Evolutionary conservation across 495 filamentous ascomycete species (phyloP).

Genomic region (Rhypophila decipiens): DNA sequence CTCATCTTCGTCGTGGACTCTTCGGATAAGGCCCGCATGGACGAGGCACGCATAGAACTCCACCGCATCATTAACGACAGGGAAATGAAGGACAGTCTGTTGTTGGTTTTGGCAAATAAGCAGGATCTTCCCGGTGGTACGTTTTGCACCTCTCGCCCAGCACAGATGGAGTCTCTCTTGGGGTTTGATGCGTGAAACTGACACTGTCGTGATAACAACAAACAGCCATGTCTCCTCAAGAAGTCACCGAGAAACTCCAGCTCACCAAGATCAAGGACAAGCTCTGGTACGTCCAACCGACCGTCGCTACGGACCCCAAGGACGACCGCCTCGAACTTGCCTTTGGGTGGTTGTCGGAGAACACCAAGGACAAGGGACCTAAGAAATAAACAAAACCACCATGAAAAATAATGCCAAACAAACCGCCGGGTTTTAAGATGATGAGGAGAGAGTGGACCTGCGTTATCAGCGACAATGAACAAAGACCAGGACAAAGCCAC

Average conservation of each 20-base stretch:
- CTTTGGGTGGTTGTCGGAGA: conserved; percentile 84
- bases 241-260: conserved; percentile 79
- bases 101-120: conserved; percentile 97
- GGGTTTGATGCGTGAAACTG: neutral
- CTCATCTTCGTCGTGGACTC: conserved; percentile 98
- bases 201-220: neutral
- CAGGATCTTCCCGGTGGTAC: conserved; percentile 84
- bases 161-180: neutral
- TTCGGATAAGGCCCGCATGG: conserved; percentile 75
- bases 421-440: too few species aligned
- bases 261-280: conserved; percentile 83
- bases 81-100: conserved; percentile 94
- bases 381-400: too few species aligned
- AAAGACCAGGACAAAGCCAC: too few species aligned
- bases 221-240: conserved; percentile 76
- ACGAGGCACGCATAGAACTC: conserved; percentile 83
- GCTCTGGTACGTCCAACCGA: conserved; percentile 94
- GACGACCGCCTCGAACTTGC: conserved; percentile 94
- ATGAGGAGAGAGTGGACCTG: too few species aligned
- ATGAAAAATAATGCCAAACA: too few species aligned
- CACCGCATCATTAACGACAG: conserved; percentile 94
- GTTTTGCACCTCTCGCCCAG: conserved; percentile 17
- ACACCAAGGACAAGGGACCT: conserved; percentile 1
- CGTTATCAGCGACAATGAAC: too few species aligned
- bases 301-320: conserved; percentile 86